Evolutionary conservation across 495 filamentous ascomycete species (phyloP).

Genomic region (Podospora appendiculata): DNA sequence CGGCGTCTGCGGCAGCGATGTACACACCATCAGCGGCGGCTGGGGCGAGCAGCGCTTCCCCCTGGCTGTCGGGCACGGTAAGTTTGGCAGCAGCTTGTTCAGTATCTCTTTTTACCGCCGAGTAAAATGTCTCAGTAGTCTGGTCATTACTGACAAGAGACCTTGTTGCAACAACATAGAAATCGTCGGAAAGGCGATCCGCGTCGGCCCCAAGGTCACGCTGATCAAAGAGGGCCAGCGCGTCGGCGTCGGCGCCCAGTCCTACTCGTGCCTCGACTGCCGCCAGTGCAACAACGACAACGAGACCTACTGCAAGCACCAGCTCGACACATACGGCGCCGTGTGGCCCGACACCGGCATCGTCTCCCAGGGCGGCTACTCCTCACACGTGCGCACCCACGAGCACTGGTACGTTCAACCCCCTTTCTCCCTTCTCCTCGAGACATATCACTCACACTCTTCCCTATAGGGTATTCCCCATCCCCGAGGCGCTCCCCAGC

Average conservation of each 20-base stretch:
- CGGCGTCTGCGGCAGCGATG: constrained; percentile 51
- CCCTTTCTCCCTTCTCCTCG: background rate
- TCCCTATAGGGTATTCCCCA: constrained; percentile 55
- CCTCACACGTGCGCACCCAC: constrained; percentile 45
- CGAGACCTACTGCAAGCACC: constrained; percentile 49
- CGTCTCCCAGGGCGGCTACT: constrained; percentile 48
- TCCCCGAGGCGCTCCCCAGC: constrained; percentile 64
- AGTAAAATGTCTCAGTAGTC: too few relatives aligned
- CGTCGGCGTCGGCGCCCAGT: constrained; percentile 52
- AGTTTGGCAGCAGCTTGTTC: background rate
- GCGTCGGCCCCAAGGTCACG: constrained; percentile 50
- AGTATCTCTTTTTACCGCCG: too few relatives aligned
- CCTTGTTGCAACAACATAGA: constrained; percentile 20
- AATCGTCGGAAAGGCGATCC: constrained; percentile 40
- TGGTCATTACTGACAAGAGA: background rate
- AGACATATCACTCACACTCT: background rate
- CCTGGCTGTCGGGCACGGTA: constrained; percentile 46
- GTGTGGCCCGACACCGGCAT: constrained; percentile 46
- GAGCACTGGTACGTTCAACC: constrained; percentile 38
- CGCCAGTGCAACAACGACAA: constrained; percentile 52
- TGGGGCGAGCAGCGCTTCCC: constrained; percentile 49
- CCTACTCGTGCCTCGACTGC: constrained; percentile 46
- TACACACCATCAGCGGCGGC: constrained; percentile 49
- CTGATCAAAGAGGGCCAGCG: constrained; percentile 46
- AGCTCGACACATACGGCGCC: constrained; percentile 50